phyloP scores from a whole-genome alignment of 352 stramenopile genomes.

The Pythium periplocum region DNA sequence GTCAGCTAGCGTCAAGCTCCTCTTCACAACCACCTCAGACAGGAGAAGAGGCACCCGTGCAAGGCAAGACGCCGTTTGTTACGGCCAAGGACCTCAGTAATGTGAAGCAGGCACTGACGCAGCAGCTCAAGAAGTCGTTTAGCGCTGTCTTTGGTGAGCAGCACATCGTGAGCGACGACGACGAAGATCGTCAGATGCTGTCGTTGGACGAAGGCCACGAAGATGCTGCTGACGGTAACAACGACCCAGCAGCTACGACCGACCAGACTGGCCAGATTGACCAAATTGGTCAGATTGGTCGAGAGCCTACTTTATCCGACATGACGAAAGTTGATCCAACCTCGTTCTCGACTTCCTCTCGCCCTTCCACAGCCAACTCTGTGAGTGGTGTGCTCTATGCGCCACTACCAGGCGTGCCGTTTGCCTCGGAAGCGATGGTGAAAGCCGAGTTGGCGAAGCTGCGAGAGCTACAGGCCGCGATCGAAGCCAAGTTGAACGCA shows the following conservation, averaged over 20 bases:
- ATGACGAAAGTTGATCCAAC: too few relatives aligned
- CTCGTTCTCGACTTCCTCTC: not conserved
- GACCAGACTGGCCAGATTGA: too few relatives aligned
- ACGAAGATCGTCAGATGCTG: conserved; percentile 4
- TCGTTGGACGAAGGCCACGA: too few relatives aligned
- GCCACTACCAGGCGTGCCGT: conserved; percentile 25
- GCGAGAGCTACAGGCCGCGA: conserved; percentile 26
- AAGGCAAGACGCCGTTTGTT: conserved; percentile 17
- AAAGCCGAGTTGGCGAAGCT: conserved; percentile 39
- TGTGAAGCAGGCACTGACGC: conserved; percentile 37
- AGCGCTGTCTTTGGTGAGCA: conserved; percentile 35
- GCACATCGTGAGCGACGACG: conserved; percentile 20
- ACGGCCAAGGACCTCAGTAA: conserved; percentile 41
- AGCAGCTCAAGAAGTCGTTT: conserved; percentile 38
- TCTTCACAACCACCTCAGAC: not conserved
- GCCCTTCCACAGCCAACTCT: conserved; percentile 6
- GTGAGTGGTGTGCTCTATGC: conserved; percentile 18
- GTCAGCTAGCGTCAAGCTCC: not conserved
- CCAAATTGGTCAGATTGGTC: too few relatives aligned
- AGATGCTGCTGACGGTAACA: too few relatives aligned
- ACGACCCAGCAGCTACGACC: too few relatives aligned
- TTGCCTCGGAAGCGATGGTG: conserved; percentile 35
- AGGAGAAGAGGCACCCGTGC: not conserved
- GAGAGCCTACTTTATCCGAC: too few relatives aligned
- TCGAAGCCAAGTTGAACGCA: conserved; percentile 27